phyloP scores from a whole-genome alignment of 2,329 filamentous ascomycete species.

The Trichoderma koningii region DNA sequence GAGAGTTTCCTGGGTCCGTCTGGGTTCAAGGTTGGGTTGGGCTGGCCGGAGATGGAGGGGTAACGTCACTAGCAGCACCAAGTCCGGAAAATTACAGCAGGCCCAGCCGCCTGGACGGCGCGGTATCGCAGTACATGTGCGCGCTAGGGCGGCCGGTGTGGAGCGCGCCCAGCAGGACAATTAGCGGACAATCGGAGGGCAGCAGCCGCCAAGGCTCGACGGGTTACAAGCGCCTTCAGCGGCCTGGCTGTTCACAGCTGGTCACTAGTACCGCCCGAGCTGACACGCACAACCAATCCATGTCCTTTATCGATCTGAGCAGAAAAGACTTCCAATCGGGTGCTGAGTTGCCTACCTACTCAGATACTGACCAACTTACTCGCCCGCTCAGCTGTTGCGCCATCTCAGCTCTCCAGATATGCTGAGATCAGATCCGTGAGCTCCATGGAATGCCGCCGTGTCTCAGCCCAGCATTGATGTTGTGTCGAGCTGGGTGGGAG shows the following conservation, averaged over 20 bases:
- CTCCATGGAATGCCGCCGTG: constrained; percentile 15
- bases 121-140: neutral
- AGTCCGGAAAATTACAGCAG: constrained; percentile 24
- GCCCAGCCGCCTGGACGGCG: neutral
- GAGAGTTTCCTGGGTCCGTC: neutral
- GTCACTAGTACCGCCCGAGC: neutral
- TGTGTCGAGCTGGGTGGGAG: neutral
- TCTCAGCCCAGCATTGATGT: neutral
- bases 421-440: neutral
- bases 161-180: neutral
- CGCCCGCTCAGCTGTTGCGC: neutral
- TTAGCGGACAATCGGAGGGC: constrained; percentile 12
- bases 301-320: too few relatives aligned
- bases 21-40: neutral
- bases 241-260: neutral
- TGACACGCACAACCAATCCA: neutral
- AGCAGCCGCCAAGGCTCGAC: neutral
- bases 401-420: constrained; percentile 3
- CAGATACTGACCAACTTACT: neutral
- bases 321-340: too few relatives aligned
- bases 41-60: constrained; percentile 22
- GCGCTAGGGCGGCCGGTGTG: neutral
- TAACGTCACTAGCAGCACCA: constrained; percentile 26
- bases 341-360: neutral
- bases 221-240: constrained; percentile 1